These are phyloP conservation scores for Saccharata proteae DNA, from an alignment of 2,329 filamentous ascomycete species.

Conservation along the genomic window DNA sequence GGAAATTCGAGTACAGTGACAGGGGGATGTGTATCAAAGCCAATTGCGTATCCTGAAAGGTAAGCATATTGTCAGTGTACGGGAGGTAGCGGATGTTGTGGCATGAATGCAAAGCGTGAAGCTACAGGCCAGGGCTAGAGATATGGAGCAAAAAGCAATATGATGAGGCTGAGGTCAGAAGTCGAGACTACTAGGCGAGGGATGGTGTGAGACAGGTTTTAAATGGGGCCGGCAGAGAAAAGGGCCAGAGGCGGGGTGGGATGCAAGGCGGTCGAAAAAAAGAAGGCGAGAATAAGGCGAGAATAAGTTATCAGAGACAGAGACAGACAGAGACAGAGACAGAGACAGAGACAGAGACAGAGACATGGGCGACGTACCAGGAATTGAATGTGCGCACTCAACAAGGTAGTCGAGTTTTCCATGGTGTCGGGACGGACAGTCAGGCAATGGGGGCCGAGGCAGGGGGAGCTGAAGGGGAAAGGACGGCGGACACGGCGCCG, in stretches of 20 bases:
- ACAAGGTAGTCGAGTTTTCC: conserved; percentile 32
- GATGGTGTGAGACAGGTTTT: conserved; percentile 2
- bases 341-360: conserved; percentile 10
- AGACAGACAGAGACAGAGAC: conserved; percentile 7
- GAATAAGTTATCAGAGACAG: conserved; percentile 4
- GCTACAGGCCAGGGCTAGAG: no score
- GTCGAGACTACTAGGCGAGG: conserved; percentile 11
- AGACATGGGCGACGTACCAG: conserved; percentile 26
- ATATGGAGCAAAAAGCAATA: conserved; percentile 10
- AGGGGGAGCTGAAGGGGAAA: conserved; percentile 1
- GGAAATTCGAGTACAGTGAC: conserved; percentile 60
- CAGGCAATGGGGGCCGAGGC: not conserved
- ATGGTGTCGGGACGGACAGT: conserved; percentile 18
- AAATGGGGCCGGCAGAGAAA: not conserved
- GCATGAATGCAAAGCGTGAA: no score
- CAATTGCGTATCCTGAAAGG: conserved; percentile 65
- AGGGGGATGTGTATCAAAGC: conserved; percentile 85
- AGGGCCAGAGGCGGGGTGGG: not conserved
- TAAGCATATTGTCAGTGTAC: conserved; percentile 24
- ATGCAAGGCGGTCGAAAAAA: conserved; percentile 3
- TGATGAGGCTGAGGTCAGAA: conserved; percentile 14
- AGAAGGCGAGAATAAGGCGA: conserved; percentile 5
- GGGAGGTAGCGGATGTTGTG: no score
- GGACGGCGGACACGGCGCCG: not conserved
- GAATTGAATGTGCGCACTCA: conserved; percentile 38